phyloP scores from a whole-genome alignment of 2,329 filamentous ascomycete species.

The Mollisia scopiformis region DNA sequence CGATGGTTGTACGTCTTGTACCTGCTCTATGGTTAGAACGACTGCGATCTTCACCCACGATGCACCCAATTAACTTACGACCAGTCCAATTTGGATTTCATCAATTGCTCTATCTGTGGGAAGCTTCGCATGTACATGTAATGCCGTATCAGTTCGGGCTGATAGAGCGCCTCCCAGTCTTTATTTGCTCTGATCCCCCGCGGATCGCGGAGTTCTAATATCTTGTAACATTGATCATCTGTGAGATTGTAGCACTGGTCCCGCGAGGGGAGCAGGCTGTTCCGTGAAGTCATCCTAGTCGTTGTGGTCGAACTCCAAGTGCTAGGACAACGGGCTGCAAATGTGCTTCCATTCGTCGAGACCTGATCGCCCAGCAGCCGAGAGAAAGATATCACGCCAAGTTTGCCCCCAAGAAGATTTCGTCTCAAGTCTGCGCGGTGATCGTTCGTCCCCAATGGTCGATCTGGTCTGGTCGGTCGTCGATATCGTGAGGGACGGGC shows the following conservation, averaged over 20 bases:
- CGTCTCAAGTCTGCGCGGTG: neutral
- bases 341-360: neutral
- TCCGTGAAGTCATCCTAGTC: constrained; percentile 6
- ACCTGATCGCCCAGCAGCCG: neutral
- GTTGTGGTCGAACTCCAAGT: neutral
- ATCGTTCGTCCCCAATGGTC: neutral
- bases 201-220: constrained; percentile 27
- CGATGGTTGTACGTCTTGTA: constrained; percentile 34
- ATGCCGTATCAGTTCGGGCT: constrained; percentile 29
- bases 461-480: neutral
- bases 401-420: neutral
- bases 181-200: constrained; percentile 23
- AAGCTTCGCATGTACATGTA: constrained; percentile 34
- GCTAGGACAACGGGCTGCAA: neutral
- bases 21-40: constrained; percentile 13
- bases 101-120: constrained; percentile 27
- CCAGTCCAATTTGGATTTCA: constrained; percentile 29
- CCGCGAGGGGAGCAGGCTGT: constrained; percentile 22
- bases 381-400: neutral
- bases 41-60: neutral
- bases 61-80: constrained; percentile 21
- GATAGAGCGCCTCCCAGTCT: constrained; percentile 28
- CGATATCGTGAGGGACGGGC: neutral
- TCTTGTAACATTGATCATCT: constrained; percentile 29
- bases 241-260: constrained; percentile 30